Evolutionary conservation across 495 filamentous ascomycete species (phyloP).

Genomic region (Hyaloscypha hepaticicola): DNA sequence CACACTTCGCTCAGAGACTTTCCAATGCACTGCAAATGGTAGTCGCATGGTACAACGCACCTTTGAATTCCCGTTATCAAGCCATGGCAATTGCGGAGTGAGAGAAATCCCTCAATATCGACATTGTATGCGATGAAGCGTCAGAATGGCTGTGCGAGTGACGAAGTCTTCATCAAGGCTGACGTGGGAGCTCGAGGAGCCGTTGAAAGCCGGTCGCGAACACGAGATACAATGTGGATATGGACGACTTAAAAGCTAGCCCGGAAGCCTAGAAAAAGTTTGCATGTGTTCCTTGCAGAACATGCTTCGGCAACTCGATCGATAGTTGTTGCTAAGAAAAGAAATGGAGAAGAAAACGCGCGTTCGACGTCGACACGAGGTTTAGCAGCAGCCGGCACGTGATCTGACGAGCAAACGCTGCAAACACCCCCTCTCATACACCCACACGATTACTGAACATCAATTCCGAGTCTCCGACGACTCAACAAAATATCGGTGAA

Average conservation of each 20-base stretch:
- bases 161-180: neutral
- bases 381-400: neutral
- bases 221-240: neutral
- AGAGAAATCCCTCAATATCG: neutral
- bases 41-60: too few species aligned
- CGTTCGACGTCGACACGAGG: neutral
- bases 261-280: neutral
- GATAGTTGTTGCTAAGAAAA: conserved; percentile 15
- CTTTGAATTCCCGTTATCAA: too few species aligned
- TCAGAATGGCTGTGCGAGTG: neutral
- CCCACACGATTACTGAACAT: conserved; percentile 11
- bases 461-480: neutral
- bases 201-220: neutral
- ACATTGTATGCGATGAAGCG: neutral
- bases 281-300: neutral
- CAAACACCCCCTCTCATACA: neutral
- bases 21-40: too few species aligned
- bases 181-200: neutral
- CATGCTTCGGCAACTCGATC: neutral
- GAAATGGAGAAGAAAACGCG: conserved; percentile 12
- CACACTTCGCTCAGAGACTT: too few species aligned
- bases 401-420: neutral
- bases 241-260: neutral
- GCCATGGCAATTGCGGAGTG: neutral
- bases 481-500: conserved; percentile 11